phyloP scores from a whole-genome alignment of 257 asterid species.

The Nicotiana noctiflora region DNA sequence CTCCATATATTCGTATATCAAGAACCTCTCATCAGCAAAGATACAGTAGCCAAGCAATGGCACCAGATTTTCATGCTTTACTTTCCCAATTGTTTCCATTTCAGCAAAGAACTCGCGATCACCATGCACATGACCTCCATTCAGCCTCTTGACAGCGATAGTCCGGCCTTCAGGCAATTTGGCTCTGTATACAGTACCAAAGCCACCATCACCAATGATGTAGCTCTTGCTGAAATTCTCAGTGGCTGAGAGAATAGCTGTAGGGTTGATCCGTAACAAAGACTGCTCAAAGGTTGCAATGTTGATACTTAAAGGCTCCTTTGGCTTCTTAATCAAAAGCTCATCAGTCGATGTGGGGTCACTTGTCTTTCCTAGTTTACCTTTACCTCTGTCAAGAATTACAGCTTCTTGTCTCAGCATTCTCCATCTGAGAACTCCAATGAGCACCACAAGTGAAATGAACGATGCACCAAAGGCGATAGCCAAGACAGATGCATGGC shows the following conservation, averaged over 20 bases:
- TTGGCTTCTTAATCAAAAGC: conserved; percentile 35
- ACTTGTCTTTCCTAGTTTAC: conserved; percentile 21
- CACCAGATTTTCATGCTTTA: conserved; percentile 58
- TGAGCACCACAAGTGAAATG: conserved; percentile 25
- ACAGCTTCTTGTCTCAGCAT: conserved; percentile 17
- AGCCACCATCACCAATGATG: conserved; percentile 77
- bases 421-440: conserved; percentile 35
- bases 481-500: conserved; percentile 23
- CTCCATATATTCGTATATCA: conserved; percentile 77
- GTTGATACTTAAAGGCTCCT: conserved; percentile 75
- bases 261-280: conserved; percentile 45
- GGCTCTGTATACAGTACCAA: conserved; percentile 68
- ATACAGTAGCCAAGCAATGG: conserved; percentile 65
- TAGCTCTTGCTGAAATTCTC: conserved; percentile 60
- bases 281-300: conserved; percentile 70
- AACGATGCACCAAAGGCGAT: conserved; percentile 25
- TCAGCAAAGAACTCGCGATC: conserved; percentile 75
- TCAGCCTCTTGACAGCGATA: conserved; percentile 65
- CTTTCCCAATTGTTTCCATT: conserved; percentile 81
- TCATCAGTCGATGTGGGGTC: conserved; percentile 43
- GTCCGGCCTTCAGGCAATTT: conserved; percentile 33
- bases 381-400: conserved; percentile 18
- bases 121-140: conserved; percentile 55
- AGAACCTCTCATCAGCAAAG: conserved; percentile 52
- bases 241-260: conserved; percentile 58